Evolutionary conservation across 2,329 filamentous ascomycete genomes (phyloP).

Genomic region (Penicillium thymicola): DNA sequence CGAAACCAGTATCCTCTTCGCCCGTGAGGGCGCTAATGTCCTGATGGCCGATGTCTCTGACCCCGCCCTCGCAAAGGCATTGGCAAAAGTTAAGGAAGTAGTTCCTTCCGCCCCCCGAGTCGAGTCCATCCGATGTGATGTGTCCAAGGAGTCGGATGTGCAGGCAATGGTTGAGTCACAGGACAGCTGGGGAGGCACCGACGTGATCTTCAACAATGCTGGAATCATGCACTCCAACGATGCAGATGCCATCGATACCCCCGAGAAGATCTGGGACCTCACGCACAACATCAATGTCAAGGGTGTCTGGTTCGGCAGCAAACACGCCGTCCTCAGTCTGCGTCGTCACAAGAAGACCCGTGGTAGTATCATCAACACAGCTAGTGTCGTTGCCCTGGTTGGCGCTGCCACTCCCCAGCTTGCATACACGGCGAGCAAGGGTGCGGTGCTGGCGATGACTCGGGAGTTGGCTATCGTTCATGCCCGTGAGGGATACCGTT

Average conservation of each 20-base stretch:
- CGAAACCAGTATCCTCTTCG: constrained; percentile 86
- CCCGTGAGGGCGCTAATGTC: constrained; percentile 80
- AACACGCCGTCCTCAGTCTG: constrained; percentile 81
- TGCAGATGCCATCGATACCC: constrained; percentile 75
- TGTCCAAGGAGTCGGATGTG: constrained; percentile 79
- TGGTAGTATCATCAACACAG: constrained; percentile 87
- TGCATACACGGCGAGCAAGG: constrained; percentile 92
- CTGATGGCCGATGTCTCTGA: constrained; percentile 82
- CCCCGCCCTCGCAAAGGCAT: constrained; percentile 71
- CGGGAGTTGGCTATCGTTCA: constrained; percentile 89
- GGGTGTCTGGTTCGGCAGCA: constrained; percentile 95
- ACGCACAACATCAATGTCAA: constrained; percentile 96
- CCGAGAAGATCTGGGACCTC: constrained; percentile 89
- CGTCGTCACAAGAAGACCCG: constrained; percentile 74
- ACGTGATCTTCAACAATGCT: constrained; percentile 96
- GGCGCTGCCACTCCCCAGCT: constrained; percentile 84
- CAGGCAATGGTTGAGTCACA: constrained; percentile 69
- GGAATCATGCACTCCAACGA: constrained; percentile 91
- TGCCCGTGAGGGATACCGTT: constrained; percentile 81
- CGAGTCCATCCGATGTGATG: constrained; percentile 54
- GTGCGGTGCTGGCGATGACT: constrained; percentile 84
- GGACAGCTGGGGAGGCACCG: constrained; percentile 81
- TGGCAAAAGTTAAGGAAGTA: constrained; percentile 70
- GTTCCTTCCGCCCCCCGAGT: constrained; percentile 50
- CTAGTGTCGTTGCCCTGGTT: constrained; percentile 81